Evolutionary conservation across 768 basidiomycete species (phyloP), one percentile per base, ranked within the genome.

Genomic region (Rhizopogon salebrosus): DNA sequence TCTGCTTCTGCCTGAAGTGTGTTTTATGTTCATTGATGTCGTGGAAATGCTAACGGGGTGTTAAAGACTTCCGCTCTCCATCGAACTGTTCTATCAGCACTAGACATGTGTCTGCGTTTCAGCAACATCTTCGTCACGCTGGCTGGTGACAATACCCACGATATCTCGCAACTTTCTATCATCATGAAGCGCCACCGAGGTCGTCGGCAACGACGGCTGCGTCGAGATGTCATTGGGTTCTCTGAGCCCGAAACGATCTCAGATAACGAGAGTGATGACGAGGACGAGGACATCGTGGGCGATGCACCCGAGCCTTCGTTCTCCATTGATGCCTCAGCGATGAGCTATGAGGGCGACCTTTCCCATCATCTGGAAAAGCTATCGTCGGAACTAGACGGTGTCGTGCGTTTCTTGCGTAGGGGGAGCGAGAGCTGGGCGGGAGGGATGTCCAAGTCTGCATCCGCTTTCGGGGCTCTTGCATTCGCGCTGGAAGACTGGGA

Each of bases 401-500:
- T 90, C 31, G 84, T 91, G 22, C 71, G 83, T 35, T 87, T 87
- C 63, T 62, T 91, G 5, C 69, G 85, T 40, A 71, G 87, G 26
- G 85, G 85, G 0, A 80, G 84, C 6, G 90, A 92, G 64, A 81
- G 73, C 58, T 70, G 90, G 22, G 84, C 84, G 11, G 79, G 79
- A 37, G 82, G 84, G 0, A 65, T 72, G n/a, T 68, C 68, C 6
- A 61, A 66, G 31, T 2, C 11, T 34, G 10, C 31, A 34, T 34
- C 31, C 10, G 31, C 31, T 1, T 91, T 89, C 62, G 84, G 80
- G 1, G 75, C 88, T 29, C 70, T 92, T 48, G 85, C 87, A 9
- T 92, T 92, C 64, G 73, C 80, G 38, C 70, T 92, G 54, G 86
- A 91, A 49, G 89, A 89, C 62, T 92, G 89, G 88, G 87, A 89